A percentile compares a stretch with the other conserved stretches of the same genome.
phyloP scores from a whole-genome alignment of 192 early-diverging fungal genomes.

The Coemansia sp. region DNA sequence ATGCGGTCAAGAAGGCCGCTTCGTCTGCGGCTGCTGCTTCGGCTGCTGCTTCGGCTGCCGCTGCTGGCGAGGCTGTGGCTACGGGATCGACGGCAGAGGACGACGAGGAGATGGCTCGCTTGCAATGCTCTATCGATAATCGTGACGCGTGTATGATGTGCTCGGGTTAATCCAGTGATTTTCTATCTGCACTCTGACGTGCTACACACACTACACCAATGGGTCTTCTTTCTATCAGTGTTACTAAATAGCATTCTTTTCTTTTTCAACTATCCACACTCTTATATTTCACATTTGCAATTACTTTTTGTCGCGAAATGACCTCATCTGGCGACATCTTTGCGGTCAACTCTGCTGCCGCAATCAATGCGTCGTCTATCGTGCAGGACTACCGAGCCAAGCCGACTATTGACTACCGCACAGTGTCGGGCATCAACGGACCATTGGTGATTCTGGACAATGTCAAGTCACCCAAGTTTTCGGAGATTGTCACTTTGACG shows the following conservation, averaged over 20 bases:
- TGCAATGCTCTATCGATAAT: constrained; percentile 92
- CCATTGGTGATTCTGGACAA: constrained; percentile 98
- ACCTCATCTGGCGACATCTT: constrained; percentile 48
- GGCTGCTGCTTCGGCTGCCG: constrained; percentile 35
- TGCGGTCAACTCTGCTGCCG: constrained; percentile 49
- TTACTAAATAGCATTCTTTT: background rate
- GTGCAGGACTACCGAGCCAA: constrained; percentile 53
- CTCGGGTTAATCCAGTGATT: constrained; percentile 60
- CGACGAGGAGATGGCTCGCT: constrained; percentile 65
- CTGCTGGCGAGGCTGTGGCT: background rate
- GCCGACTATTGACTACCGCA: constrained; percentile 79
- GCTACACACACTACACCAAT: background rate
- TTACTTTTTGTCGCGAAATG: constrained; percentile 9
- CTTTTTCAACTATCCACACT: background rate
- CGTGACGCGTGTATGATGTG: constrained; percentile 92
- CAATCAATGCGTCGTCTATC: constrained; percentile 52
- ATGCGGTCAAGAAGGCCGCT: constrained; percentile 44
- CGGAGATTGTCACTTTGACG: constrained; percentile 96
- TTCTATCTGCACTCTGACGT: constrained; percentile 7
- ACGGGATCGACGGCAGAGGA: constrained; percentile 13
- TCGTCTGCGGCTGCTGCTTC: constrained; percentile 25
- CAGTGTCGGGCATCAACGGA: constrained; percentile 96
- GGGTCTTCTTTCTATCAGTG: background rate
- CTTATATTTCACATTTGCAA: background rate
- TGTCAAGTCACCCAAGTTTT: constrained; percentile 97